Conservation (phyloP, 176 grass and related monocot species). For the Chrysopogon serrulatus region DNA sequence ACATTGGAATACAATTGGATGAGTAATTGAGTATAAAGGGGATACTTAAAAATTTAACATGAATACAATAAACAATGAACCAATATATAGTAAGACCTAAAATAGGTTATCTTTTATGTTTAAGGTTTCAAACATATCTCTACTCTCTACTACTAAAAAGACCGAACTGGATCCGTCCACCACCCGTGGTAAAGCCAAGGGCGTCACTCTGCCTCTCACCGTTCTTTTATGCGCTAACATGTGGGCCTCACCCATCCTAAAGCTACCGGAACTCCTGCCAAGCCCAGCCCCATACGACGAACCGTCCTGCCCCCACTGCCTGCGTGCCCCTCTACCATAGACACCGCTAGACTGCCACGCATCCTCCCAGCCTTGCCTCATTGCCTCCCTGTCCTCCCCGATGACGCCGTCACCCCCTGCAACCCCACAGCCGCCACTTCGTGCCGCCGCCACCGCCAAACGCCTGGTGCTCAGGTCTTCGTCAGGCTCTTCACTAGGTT, state of each 20-base stretch:
- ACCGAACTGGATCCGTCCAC: neutral
- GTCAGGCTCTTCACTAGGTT: too few relatives aligned
- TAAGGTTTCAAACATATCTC: constrained; percentile 6
- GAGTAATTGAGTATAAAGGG: neutral
- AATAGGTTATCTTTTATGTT: neutral
- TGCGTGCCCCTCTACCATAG: neutral
- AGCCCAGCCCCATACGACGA: neutral
- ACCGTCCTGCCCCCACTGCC: neutral
- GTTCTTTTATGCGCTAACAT: neutral
- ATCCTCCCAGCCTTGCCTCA: too few relatives aligned
- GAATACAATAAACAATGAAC: neutral
- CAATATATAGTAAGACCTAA: neutral
- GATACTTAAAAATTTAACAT: neutral
- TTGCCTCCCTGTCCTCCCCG: neutral
- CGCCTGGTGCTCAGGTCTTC: neutral
- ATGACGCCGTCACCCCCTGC: too few relatives aligned
- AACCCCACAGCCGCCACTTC: neutral
- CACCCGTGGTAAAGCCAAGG: neutral
- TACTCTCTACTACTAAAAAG: constrained; percentile 9
- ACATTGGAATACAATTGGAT: neutral
- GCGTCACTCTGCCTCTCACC: neutral
- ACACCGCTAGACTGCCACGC: neutral
- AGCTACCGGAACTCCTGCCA: neutral
- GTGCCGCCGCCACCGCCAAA: neutral
- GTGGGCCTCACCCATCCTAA: neutral